These are phyloP conservation scores for Nectriaceae sp. DNA, from an alignment of 2,329 filamentous ascomycete species.

Conservation along the genomic window DNA sequence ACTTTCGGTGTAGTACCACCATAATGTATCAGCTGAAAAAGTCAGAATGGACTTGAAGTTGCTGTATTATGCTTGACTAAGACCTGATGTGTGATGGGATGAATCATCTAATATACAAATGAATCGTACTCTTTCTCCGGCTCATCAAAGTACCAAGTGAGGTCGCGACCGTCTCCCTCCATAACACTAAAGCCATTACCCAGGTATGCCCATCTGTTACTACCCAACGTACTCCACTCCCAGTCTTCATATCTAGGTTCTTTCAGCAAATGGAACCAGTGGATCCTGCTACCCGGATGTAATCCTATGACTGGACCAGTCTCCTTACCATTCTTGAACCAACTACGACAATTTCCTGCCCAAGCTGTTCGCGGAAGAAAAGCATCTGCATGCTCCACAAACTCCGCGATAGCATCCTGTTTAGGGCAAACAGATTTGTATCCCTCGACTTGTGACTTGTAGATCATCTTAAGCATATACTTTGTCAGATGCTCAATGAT, in stretches of 20 bases:
- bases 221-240: neutral
- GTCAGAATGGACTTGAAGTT: too few relatives aligned
- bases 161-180: constrained; percentile 1
- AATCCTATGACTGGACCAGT: neutral
- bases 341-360: constrained; percentile 1
- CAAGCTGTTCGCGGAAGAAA: constrained; percentile 1
- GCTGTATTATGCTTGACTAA: too few relatives aligned
- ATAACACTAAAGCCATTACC: constrained; percentile 2
- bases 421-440: neutral
- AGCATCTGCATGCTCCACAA: neutral
- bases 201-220: constrained; percentile 1
- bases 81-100: too few relatives aligned
- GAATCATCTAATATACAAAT: neutral
- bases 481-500: constrained; percentile 3
- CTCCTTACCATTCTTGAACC: constrained; percentile 6
- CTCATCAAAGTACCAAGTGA: constrained; percentile 10
- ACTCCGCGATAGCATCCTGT: neutral
- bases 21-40: too few relatives aligned
- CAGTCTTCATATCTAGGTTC: constrained; percentile 2
- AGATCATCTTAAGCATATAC: constrained; percentile 1
- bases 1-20: too few relatives aligned
- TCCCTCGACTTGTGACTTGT: constrained; percentile 2
- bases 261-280: neutral
- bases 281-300: neutral
- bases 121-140: neutral